A percentile compares a stretch with the other conserved stretches of the same genome.
Evolutionary conservation across 495 filamentous ascomycete genomes (phyloP).

Genomic region (Patellaria atrata): DNA sequence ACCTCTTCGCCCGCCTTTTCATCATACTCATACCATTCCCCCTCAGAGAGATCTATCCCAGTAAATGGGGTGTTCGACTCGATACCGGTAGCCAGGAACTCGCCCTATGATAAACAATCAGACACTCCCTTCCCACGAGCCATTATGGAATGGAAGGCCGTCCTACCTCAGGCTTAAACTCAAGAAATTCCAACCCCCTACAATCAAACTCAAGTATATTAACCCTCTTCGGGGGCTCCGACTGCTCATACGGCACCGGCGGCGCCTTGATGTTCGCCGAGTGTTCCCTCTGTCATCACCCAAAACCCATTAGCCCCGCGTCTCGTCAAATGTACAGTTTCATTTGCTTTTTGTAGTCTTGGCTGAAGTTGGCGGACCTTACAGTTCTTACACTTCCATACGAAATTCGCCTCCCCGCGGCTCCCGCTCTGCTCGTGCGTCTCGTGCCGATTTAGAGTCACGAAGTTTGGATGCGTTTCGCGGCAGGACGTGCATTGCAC

Average conservation of each 20-base stretch:
- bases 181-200: constrained; percentile 78
- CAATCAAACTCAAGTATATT: constrained; percentile 86
- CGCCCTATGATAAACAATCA: constrained; percentile 40
- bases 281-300: constrained; percentile 39
- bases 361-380: constrained; percentile 18
- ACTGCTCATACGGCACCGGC: constrained; percentile 53
- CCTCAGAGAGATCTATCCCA: constrained; percentile 67
- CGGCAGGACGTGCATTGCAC: constrained; percentile 93
- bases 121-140: no score
- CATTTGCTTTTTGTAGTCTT: neutral
- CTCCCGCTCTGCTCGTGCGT: constrained; percentile 75
- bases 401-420: constrained; percentile 91
- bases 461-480: constrained; percentile 76
- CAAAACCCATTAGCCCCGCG: neutral
- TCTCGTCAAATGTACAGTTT: neutral
- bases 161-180: constrained; percentile 76
- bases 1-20: constrained; percentile 62
- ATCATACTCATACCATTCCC: constrained; percentile 84
- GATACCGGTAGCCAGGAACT: constrained; percentile 71
- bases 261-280: constrained; percentile 55
- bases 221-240: constrained; percentile 52
- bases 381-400: constrained; percentile 90
- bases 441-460: constrained; percentile 80
- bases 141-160: no score
- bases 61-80: constrained; percentile 69